Conservation (phyloP, 495 filamentous ascomycete species). For the Margaritispora aquatica region DNA sequence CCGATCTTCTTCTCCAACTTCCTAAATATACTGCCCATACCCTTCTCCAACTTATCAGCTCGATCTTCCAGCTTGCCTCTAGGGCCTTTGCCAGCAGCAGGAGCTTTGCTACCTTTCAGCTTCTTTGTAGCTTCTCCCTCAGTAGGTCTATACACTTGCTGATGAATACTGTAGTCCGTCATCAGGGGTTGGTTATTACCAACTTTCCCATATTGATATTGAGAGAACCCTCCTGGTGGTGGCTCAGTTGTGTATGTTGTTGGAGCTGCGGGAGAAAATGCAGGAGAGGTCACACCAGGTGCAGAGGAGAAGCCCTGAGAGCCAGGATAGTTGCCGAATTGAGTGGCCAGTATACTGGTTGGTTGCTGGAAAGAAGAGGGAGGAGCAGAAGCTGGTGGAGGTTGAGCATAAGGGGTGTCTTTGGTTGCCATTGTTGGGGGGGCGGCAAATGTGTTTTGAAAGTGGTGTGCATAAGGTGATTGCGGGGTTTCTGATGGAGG, state of each 20-base stretch:
- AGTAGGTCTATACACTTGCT: slow-evolving; percentile 71
- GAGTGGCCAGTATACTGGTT: slow-evolving; percentile 14
- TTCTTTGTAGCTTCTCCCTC: slow-evolving; percentile 48
- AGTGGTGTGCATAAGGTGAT: slow-evolving; percentile 20
- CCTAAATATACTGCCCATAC: slow-evolving; percentile 76
- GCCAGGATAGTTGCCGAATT: slow-evolving; percentile 32
- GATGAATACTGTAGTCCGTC: slow-evolving; percentile 62
- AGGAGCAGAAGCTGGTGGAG: slow-evolving; percentile 28
- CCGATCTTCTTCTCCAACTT: slow-evolving; percentile 82
- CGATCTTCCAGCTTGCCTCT: slow-evolving; percentile 57
- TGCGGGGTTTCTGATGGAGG: slow-evolving; percentile 3
- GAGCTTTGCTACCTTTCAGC: background rate
- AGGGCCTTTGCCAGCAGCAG: slow-evolving; percentile 27
- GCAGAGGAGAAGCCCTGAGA: slow-evolving; percentile 4
- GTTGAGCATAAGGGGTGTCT: slow-evolving; percentile 25
- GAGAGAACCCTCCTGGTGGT: slow-evolving; percentile 47
- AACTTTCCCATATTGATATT: slow-evolving; percentile 41
- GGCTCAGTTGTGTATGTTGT: slow-evolving; percentile 23
- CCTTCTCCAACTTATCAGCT: slow-evolving; percentile 66
- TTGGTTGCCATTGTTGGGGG: slow-evolving; percentile 12
- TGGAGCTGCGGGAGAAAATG: slow-evolving; percentile 19
- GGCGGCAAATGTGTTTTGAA: slow-evolving; percentile 17
- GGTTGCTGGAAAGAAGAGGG: slow-evolving; percentile 24
- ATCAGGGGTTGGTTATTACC: slow-evolving; percentile 23
- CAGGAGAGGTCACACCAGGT: slow-evolving; percentile 11